Evolutionary conservation across 768 basidiomycete species (phyloP), one percentile per base, ranked within the genome.

Genomic region (Porphyrellus cyaneotinctus): DNA sequence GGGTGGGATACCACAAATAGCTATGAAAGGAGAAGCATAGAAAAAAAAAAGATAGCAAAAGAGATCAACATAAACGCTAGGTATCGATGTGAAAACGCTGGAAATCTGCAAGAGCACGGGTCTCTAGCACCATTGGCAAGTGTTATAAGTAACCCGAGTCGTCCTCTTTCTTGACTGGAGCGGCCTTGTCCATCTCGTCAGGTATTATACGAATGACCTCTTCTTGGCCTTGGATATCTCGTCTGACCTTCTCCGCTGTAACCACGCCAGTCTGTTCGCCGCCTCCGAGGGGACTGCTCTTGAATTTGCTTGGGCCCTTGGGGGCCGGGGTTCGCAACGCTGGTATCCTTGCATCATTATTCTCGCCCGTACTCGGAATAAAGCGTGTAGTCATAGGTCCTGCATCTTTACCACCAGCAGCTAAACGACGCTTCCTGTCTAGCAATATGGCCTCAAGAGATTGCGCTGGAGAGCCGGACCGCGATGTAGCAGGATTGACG

Each of bases 251-350:
- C 62, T 80, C 80, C 14, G 81, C 78, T 31, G 79, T 73, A n/a
- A 78, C 75, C 5, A 76, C 67, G 2, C 76, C 75, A 9, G 58
- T 63, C 39, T 72, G 64, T 46, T 76, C 77, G 23, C 68, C 70
- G 31, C 78, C 75, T 20, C 72, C 78, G 30, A 87, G 70, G 30
- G 85, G 87, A 62, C 80, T 88, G 62, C 87, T 89, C 80, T 88
- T 89, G 70, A 88, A 90, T 54, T 79, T 75, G 57, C 60, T 61
- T 20, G 75, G 72, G 22, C 81, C 82, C 61, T 82, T 85, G 47
- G 58, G 49, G 33, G 54, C 50, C 31, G 49, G 33, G 38, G 57
- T n/a, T 46, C 69, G 61, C 39, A 49, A 11, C 2, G 33, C 20
- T 2, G 56, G 30, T 8, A 22, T 37, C 36, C 48, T 63, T 20